Evolutionary conservation across 345 rosid species (phyloP).

Genomic region (Firmiana major): DNA sequence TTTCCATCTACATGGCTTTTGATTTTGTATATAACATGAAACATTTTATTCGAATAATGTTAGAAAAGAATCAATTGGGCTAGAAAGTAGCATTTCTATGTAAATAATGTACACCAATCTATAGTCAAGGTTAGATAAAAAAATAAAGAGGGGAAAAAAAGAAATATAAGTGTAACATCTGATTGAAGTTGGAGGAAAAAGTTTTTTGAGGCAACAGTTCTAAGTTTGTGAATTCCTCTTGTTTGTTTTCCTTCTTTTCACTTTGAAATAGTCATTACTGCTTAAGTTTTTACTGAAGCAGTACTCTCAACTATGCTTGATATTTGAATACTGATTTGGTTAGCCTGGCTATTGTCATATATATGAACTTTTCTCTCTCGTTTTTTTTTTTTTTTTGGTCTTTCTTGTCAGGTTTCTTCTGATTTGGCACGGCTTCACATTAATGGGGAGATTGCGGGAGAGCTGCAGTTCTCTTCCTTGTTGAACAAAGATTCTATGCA

Average conservation of each 20-base stretch:
- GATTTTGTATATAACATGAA: not conserved
- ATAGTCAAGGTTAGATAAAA: not conserved
- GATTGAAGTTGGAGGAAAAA: not conserved
- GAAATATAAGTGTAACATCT: not conserved
- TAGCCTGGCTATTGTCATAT: not conserved
- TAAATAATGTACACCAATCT: not conserved
- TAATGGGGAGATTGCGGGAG: slow-evolving; percentile 55
- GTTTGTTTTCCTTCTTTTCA: not conserved
- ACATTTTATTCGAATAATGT: not conserved
- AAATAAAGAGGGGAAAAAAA: not conserved
- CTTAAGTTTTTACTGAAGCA: not conserved
- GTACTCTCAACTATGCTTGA: not conserved
- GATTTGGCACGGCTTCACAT: slow-evolving; percentile 50
- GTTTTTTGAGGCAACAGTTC: not conserved
- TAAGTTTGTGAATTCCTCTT: not conserved
- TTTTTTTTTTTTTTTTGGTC: not conserved
- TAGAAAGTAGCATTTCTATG: not conserved
- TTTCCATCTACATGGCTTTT: not conserved
- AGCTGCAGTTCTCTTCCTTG: slow-evolving; percentile 39
- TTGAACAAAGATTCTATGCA: slow-evolving; percentile 26
- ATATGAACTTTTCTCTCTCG: not conserved
- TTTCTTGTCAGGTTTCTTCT: slow-evolving; percentile 41
- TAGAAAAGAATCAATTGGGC: not conserved
- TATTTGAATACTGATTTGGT: not conserved
- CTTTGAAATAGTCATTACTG: not conserved